Conservation (phyloP, 805 yeast species). For the Kodamaea neixiangensis region DNA sequence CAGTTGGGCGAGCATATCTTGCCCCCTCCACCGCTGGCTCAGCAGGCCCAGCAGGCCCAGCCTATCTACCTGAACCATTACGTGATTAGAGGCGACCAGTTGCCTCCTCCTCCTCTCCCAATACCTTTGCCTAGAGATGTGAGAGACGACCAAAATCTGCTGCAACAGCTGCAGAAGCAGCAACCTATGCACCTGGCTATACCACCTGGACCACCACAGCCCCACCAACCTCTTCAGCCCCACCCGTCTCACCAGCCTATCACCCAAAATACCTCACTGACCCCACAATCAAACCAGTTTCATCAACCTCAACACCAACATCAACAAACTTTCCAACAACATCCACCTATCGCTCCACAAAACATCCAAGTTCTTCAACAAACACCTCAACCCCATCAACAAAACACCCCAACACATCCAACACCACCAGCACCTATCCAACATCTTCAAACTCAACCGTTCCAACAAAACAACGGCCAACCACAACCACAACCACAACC, state of each 20-base stretch:
- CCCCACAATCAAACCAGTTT: too few relatives aligned
- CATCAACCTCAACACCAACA: not conserved
- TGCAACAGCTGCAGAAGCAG: not conserved
- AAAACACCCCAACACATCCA: not conserved
- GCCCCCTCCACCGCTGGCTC: conserved; percentile 9
- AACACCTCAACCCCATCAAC: not conserved
- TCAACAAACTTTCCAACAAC: not conserved
- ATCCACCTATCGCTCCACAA: conserved; percentile 2
- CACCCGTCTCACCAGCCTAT: too few relatives aligned
- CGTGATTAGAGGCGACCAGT: not conserved
- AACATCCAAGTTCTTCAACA: not conserved
- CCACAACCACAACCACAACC: not conserved
- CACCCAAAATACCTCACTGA: too few relatives aligned
- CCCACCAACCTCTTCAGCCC: not conserved
- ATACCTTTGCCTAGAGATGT: not conserved
- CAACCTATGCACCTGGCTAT: not conserved
- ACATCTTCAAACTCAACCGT: not conserved
- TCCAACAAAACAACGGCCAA: not conserved
- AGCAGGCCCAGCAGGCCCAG: conserved; percentile 7
- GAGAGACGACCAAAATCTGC: not conserved
- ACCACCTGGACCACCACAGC: not conserved
- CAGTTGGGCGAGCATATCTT: conserved; percentile 10
- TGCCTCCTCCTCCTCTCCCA: not conserved
- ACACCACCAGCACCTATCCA: conserved; percentile 1
- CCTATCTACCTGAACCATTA: not conserved